phyloP scores from a whole-genome alignment of 768 basidiomycete genomes.

The Solioccasus polychromus region DNA sequence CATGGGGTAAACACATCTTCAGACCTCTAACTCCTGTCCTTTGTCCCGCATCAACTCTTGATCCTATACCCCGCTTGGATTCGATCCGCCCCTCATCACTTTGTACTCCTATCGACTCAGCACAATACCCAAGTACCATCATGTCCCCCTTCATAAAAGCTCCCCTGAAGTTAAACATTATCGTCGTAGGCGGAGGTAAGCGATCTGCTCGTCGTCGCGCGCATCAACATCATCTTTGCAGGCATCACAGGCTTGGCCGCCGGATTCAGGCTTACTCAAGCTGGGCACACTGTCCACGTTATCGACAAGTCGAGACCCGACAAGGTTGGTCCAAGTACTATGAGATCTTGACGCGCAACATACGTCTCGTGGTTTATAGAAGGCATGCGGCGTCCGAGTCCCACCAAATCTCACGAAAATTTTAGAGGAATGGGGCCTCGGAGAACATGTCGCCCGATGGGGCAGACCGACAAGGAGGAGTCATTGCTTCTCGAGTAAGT shows the following conservation, averaged over 20 bases:
- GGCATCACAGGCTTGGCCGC: slow-evolving; percentile 51
- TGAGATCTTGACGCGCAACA: not conserved
- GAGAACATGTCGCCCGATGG: slow-evolving; percentile 36
- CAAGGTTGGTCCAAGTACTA: slow-evolving; percentile 24
- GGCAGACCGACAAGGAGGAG: slow-evolving; percentile 17
- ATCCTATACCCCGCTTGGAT: not conserved
- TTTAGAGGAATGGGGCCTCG: slow-evolving; percentile 51
- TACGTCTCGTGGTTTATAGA: slow-evolving; percentile 18
- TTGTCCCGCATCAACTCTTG: not conserved
- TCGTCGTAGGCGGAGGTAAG: slow-evolving; percentile 22
- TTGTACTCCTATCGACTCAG: not conserved
- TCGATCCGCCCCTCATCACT: not conserved
- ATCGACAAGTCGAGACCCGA: slow-evolving; percentile 47
- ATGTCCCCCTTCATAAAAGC: slow-evolving; percentile 12
- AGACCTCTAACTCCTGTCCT: not conserved
- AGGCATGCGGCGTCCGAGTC: slow-evolving; percentile 39
- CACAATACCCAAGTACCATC: not conserved
- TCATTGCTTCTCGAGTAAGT: slow-evolving; percentile 17
- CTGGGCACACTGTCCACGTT: slow-evolving; percentile 53
- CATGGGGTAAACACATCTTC: not conserved
- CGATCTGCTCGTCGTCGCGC: not conserved
- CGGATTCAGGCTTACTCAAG: slow-evolving; percentile 50
- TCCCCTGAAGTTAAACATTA: slow-evolving; percentile 9
- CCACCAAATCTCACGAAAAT: slow-evolving; percentile 58
- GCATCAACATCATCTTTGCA: not conserved